phyloP scores from a whole-genome alignment of 2,329 filamentous ascomycete genomes.

The Neonectria sp. region DNA sequence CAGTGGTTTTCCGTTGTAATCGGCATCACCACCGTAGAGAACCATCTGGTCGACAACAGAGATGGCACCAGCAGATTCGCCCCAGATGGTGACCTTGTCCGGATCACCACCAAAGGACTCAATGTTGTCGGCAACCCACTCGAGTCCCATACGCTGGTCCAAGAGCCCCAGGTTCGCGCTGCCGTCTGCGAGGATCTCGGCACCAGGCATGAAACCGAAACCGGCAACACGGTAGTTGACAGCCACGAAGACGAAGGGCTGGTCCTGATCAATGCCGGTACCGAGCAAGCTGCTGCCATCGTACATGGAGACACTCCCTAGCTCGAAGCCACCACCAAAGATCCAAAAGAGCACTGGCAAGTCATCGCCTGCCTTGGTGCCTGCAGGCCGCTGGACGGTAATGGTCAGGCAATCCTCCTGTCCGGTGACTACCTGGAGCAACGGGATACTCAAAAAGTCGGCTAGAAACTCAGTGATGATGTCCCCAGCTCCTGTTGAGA shows the following conservation, averaged over 20 bases:
- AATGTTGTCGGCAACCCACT: conserved; percentile 87
- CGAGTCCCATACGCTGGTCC: conserved; percentile 79
- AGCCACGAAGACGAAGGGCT: conserved; percentile 80
- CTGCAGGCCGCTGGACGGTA: conserved; percentile 71
- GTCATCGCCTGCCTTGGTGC: conserved; percentile 67
- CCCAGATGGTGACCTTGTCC: conserved; percentile 84
- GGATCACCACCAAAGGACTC: conserved; percentile 84
- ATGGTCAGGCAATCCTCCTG: conserved; percentile 77
- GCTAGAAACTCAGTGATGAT: conserved; percentile 63
- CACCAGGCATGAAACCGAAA: conserved; percentile 81
- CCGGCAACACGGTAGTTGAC: conserved; percentile 85
- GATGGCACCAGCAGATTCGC: conserved; percentile 80
- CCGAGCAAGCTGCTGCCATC: conserved; percentile 64
- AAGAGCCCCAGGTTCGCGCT: conserved; percentile 79
- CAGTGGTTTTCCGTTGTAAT: conserved; percentile 80
- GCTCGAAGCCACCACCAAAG: conserved; percentile 76
- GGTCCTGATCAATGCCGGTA: conserved; percentile 57
- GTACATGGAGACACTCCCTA: conserved; percentile 67
- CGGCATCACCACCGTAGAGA: conserved; percentile 79
- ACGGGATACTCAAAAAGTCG: conserved; percentile 66
- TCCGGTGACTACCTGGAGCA: conserved; percentile 69
- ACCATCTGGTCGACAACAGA: conserved; percentile 84
- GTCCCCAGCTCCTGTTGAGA: conserved; percentile 63
- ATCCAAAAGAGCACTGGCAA: conserved; percentile 81
- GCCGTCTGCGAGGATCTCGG: conserved; percentile 77